Conservation (phyloP, 768 basidiomycete genomes). For the Hemileccinum impolitum region DNA sequence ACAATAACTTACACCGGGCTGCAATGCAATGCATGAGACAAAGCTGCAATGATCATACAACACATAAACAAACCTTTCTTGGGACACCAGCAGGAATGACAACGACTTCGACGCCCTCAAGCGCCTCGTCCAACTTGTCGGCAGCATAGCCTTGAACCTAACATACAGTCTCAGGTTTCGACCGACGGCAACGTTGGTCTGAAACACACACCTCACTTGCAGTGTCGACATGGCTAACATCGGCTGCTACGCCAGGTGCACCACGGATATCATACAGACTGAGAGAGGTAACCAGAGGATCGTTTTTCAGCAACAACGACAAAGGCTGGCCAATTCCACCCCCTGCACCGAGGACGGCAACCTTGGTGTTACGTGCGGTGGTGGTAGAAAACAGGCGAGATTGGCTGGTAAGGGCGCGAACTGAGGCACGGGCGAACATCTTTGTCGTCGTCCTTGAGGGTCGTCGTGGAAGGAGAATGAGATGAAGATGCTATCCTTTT, state of each 20-base stretch:
- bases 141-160: constrained; percentile 80
- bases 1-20: constrained; percentile 80
- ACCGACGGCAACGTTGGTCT: not conserved
- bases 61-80: constrained; percentile 66
- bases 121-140: constrained; percentile 85
- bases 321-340: constrained; percentile 99
- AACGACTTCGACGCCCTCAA: constrained; percentile 87
- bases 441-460: constrained; percentile 22
- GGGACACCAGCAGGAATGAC: constrained; percentile 99
- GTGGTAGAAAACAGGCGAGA: constrained; percentile 77
- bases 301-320: constrained; percentile 81
- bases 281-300: constrained; percentile 84
- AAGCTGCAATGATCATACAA: not conserved
- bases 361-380: constrained; percentile 71
- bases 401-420: constrained; percentile 52
- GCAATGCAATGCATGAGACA: constrained; percentile 29
- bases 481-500: not conserved
- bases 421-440: constrained; percentile 68
- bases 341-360: constrained; percentile 95
- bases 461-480: constrained; percentile 11
- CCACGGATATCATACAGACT: constrained; percentile 46
- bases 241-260: constrained; percentile 83
- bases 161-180: constrained; percentile 11
- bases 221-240: constrained; percentile 93
- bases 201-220: constrained; percentile 65